phyloP scores from a whole-genome alignment of 2,329 filamentous ascomycete species.

The Akanthomyces uredinophilus region DNA sequence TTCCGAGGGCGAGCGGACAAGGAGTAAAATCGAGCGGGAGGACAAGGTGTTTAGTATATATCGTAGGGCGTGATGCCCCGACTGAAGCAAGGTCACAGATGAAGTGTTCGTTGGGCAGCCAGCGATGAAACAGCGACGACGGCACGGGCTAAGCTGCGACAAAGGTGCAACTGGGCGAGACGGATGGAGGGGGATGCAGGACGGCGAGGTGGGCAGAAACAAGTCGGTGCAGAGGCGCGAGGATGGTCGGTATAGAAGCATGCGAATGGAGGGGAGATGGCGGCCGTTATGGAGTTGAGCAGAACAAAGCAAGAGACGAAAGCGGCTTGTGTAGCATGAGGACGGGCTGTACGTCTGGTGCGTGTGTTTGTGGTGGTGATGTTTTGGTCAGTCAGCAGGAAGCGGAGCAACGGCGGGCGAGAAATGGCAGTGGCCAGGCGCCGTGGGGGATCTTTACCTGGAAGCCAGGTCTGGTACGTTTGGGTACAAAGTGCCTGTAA shows the following conservation, averaged over 20 bases:
- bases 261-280: not conserved
- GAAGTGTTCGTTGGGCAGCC: not conserved
- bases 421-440: not conserved
- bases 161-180: not conserved
- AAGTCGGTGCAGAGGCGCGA: not conserved
- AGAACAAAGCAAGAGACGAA: not conserved
- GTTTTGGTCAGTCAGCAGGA: slow-evolving; percentile 11
- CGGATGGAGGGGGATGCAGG: not conserved
- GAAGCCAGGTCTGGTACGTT: too few species aligned
- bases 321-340: not conserved
- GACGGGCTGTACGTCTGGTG: not conserved
- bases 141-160: not conserved
- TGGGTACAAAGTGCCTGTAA: too few species aligned
- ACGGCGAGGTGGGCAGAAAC: not conserved
- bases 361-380: not conserved
- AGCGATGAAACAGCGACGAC: slow-evolving; percentile 8
- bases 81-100: not conserved
- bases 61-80: not conserved
- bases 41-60: not conserved
- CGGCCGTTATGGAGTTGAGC: slow-evolving; percentile 1
- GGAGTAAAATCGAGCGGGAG: not conserved
- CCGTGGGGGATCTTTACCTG: not conserved
- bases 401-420: slow-evolving; percentile 1
- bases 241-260: not conserved
- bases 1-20: not conserved